Base-by-base conservation (phyloP, 768 basidiomycete genomes). In the Boletus tylopilopsis region DNA sequence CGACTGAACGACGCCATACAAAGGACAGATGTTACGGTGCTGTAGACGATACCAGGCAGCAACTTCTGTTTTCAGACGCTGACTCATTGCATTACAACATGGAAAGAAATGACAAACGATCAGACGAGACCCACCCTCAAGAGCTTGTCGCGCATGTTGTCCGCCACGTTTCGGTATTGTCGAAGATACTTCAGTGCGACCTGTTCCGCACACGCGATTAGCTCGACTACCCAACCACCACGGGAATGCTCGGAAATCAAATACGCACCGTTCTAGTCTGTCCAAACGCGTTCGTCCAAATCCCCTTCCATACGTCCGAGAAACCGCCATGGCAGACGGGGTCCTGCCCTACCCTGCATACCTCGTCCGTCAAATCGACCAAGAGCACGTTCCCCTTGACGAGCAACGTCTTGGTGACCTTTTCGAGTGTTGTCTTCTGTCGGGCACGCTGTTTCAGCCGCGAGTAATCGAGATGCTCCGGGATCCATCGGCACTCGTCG, bases 141-240 rank as follows among this genome's bases (percentile, higher is more conserved):
- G 16, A 83, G 54, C 58, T 77, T 80, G 56, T 80, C 79, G 35
- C 74, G 70, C 15, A 78, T 72, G 33, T 75, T 73, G 45, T 74
- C 71, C 1, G 74, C 74, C 71, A 81, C 75, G 46, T 73, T 69
- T 48, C 75, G 72, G 24, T 66, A 61, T 42, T 67, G 65, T 25
- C 82, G 73, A 37, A 84, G 62, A 57, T 74, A 77, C 63, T 83
- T 84, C 45, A 83, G 60, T 0, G 82, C 82, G 25, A 83, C 80
- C 79, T 79, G 47, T 10, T 30, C 47, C 6, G 15, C 16, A 3
- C 37, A 23, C 19, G 15, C 21, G 18, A 36, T 63, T 27, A 60
- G 27, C 42, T 15, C 9, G 25, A 4, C 32, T 32, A 13, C 25
- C n/a, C 21, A 16, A 18, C 1, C 0, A 10, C 24, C n/a, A 9